Conservation (phyloP, 2,329 filamentous ascomycete species). For the Fonsecaea pugnacius region DNA sequence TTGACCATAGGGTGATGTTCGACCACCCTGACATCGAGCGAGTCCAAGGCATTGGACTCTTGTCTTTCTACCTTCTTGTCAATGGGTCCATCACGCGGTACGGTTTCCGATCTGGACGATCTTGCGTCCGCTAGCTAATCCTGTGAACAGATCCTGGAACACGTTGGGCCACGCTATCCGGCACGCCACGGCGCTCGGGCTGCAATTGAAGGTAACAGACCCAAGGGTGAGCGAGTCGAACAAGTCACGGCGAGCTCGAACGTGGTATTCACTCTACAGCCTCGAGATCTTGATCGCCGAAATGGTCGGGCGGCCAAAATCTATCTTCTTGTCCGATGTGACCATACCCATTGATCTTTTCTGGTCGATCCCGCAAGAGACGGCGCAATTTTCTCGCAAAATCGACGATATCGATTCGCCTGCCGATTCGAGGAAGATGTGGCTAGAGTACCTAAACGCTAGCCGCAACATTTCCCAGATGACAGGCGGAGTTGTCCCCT, state of each 20-base stretch:
- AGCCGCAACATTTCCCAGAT: slow-evolving; percentile 20
- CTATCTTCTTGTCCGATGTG: slow-evolving; percentile 33
- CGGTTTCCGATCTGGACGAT: not conserved
- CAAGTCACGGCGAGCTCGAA: slow-evolving; percentile 29
- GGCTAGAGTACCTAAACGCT: slow-evolving; percentile 25
- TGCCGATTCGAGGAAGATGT: slow-evolving; percentile 19
- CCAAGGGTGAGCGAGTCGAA: slow-evolving; percentile 24
- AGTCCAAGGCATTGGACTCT: slow-evolving; percentile 36
- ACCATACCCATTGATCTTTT: slow-evolving; percentile 29
- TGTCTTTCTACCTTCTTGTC: slow-evolving; percentile 33
- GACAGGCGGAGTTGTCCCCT: slow-evolving; percentile 26
- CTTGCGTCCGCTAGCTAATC: not conserved
- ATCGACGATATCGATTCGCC: not conserved
- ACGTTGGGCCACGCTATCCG: slow-evolving; percentile 37
- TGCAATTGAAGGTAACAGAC: slow-evolving; percentile 37
- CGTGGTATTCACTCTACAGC: slow-evolving; percentile 38
- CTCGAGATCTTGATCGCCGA: slow-evolving; percentile 38
- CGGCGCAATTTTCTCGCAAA: not conserved
- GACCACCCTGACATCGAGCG: slow-evolving; percentile 36
- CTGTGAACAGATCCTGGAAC: slow-evolving; percentile 38
- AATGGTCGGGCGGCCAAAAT: slow-evolving; percentile 39
- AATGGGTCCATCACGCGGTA: slow-evolving; percentile 39
- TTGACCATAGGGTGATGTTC: slow-evolving; percentile 33
- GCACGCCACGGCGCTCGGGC: slow-evolving; percentile 38
- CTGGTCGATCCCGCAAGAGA: not conserved